phyloP scores from a whole-genome alignment of 352 stramenopile genomes.

The Phytophthora melonis region DNA sequence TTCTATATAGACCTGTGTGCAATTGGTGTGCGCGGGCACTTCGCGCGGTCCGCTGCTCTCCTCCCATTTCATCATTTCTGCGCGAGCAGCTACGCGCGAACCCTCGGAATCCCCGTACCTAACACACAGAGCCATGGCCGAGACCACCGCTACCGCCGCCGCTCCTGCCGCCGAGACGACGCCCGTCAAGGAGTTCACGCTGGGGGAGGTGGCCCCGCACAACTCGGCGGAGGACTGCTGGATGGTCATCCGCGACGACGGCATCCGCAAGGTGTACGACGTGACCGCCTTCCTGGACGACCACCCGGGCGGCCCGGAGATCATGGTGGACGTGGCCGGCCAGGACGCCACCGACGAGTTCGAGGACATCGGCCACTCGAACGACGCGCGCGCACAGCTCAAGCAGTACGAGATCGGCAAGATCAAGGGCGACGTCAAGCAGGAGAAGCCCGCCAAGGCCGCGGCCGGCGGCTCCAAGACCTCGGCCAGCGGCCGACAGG shows the following conservation, averaged over 20 bases:
- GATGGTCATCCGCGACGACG: slow-evolving; percentile 83
- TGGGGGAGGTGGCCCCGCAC: slow-evolving; percentile 93
- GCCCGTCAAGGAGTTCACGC: slow-evolving; percentile 87
- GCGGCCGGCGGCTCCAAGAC: slow-evolving; percentile 20
- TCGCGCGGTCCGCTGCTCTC: slow-evolving; percentile 1
- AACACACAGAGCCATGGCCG: slow-evolving; percentile 22
- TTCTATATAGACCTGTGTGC: background rate
- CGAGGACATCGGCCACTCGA: slow-evolving; percentile 98
- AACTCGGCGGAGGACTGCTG: slow-evolving; percentile 86
- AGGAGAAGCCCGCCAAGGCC: slow-evolving; percentile 34
- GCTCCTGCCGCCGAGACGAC: slow-evolving; percentile 4
- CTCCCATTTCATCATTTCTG: slow-evolving; percentile 50
- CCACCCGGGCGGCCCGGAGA: slow-evolving; percentile 98
- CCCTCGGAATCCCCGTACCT: slow-evolving; percentile 29
- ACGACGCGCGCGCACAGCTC: slow-evolving; percentile 94
- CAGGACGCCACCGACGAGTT: slow-evolving; percentile 95
- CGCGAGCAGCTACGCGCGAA: slow-evolving; percentile 28
- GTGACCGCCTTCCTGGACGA: slow-evolving; percentile 98
- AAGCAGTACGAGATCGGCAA: slow-evolving; percentile 94
- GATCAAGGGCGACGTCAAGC: slow-evolving; percentile 80
- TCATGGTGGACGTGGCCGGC: slow-evolving; percentile 96
- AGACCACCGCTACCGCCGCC: slow-evolving; percentile 8
- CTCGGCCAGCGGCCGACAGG: slow-evolving; percentile 57
- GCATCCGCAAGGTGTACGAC: slow-evolving; percentile 96
- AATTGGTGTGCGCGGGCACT: background rate